Conservation (phyloP, 345 rosid genomes). For the Gynandropsis gynandra region DNA sequence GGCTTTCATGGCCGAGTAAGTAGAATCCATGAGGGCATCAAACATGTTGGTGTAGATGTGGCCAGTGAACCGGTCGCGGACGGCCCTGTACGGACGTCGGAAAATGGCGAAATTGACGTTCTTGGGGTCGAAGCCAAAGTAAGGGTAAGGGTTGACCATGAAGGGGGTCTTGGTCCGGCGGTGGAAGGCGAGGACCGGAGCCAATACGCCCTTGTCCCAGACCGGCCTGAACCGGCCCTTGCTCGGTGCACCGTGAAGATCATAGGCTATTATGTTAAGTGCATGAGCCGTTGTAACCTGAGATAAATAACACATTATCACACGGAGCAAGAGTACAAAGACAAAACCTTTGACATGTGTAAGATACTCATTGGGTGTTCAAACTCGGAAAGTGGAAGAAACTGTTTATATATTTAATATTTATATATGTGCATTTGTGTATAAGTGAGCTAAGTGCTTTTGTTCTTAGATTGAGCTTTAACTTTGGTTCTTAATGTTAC, state of each 20-base stretch:
- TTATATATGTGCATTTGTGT: too few relatives aligned
- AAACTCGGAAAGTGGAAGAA: too few relatives aligned
- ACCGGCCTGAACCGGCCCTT: constrained; percentile 41
- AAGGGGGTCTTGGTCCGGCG: constrained; percentile 67
- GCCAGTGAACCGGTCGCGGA: constrained; percentile 43
- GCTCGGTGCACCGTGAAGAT: constrained; percentile 44
- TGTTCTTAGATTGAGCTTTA: too few relatives aligned
- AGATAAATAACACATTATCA: constrained; percentile 11
- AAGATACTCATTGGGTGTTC: constrained; percentile 5
- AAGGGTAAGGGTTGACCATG: constrained; percentile 79
- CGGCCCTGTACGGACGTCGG: constrained; percentile 38
- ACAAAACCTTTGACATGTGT: constrained; percentile 22
- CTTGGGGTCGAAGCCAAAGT: constrained; percentile 42
- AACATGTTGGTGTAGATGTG: constrained; percentile 21
- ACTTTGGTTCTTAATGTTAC: too few relatives aligned
- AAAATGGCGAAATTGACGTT: constrained; percentile 46
- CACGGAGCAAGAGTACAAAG: not conserved
- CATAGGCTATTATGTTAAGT: constrained; percentile 40
- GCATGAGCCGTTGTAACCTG: constrained; percentile 81
- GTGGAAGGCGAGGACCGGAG: constrained; percentile 59
- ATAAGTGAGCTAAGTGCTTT: too few relatives aligned
- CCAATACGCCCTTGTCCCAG: constrained; percentile 39
- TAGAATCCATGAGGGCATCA: constrained; percentile 24
- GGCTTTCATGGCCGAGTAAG: constrained; percentile 21
- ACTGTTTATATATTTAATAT: too few relatives aligned